Evolutionary conservation across 2,329 filamentous ascomycete species (phyloP), one percentile per base, ranked within the genome.

Genomic region (Aureobasidium uvarum): DNA sequence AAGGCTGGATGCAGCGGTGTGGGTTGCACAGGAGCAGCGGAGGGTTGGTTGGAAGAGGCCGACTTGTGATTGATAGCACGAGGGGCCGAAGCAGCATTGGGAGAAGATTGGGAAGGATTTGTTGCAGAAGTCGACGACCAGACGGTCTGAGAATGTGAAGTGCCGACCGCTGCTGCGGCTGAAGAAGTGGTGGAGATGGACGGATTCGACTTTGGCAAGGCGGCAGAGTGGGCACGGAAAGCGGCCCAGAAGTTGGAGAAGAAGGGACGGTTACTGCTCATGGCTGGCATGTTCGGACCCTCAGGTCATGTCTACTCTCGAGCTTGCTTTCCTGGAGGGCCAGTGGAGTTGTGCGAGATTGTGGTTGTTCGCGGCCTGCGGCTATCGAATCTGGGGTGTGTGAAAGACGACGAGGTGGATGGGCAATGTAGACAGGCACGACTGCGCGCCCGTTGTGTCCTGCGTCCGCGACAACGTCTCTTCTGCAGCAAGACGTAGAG

Each of bases 211-310:
- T 87, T 87, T 69, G 85, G 79, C 31, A 83, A 81, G 65, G 82
- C 80, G 48, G 72, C 71, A 16, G 85, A 86, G 72, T 88, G 86
- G 59, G 86, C 85, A 60, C 86, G 82, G 72, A 89, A 89, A 68
- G 86, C 85, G 55, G 86, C 84, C 68, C 89, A 82, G 77, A 89
- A 88, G 78, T 86, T 86, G 70, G 85, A 82, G 71, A 89, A 81
- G 77, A 89, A 89, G 55, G 83, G 86, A 66, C 86, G 78, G 77
- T 89, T 88, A 69, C 84, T 87, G 2, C 85, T 83, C 86, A 88
- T 88, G 70, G 66, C 79, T 58, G 54, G 54, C 54, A 45, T 18
- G 5, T 31, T 58, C 25, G 16, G 54, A 33, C 54, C 54, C 13
- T 58, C 25, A 45, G 54, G 54, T 58, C 54, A 58, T 58, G 13